Conservation (phyloP, 2,329 filamentous ascomycete genomes). For the Colletotrichum destructivum region DNA sequence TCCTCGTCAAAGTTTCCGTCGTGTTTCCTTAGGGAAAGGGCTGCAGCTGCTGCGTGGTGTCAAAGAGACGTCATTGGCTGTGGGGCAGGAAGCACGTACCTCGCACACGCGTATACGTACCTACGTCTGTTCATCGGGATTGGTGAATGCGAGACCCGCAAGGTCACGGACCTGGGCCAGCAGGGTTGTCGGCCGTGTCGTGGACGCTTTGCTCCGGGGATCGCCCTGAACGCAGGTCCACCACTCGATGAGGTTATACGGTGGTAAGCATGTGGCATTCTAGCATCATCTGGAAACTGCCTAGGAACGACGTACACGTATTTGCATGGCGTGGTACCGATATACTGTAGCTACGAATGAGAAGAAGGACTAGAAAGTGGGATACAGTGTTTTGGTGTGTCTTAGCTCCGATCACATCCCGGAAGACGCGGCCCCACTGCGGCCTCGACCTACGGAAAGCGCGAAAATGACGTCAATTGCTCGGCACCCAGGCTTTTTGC, state of each 20-base stretch:
- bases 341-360: too few species aligned
- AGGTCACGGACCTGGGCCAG: slow-evolving; percentile 25
- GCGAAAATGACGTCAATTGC: slow-evolving; percentile 35
- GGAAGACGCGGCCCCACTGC: slow-evolving; percentile 28
- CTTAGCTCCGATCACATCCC: slow-evolving; percentile 7
- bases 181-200: slow-evolving; percentile 2
- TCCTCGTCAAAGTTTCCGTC: slow-evolving; percentile 7
- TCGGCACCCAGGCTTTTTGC: neutral
- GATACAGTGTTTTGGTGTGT: too few species aligned
- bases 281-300: slow-evolving; percentile 36
- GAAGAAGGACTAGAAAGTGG: too few species aligned
- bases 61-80: slow-evolving; percentile 37
- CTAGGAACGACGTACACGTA: too few species aligned
- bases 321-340: too few species aligned
- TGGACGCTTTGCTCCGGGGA: slow-evolving; percentile 38
- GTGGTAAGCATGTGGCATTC: slow-evolving; percentile 12
- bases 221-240: slow-evolving; percentile 3
- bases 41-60: slow-evolving; percentile 27
- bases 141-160: neutral
- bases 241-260: neutral
- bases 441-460: neutral
- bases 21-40: slow-evolving; percentile 6
- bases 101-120: neutral
- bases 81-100: slow-evolving; percentile 10
- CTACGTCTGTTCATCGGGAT: neutral